Percentiles rank a stretch among this genome's conserved stretches.
Evolutionary conservation across 2,329 filamentous ascomycete genomes (phyloP).

Genomic region (Colletotrichum sp.): DNA sequence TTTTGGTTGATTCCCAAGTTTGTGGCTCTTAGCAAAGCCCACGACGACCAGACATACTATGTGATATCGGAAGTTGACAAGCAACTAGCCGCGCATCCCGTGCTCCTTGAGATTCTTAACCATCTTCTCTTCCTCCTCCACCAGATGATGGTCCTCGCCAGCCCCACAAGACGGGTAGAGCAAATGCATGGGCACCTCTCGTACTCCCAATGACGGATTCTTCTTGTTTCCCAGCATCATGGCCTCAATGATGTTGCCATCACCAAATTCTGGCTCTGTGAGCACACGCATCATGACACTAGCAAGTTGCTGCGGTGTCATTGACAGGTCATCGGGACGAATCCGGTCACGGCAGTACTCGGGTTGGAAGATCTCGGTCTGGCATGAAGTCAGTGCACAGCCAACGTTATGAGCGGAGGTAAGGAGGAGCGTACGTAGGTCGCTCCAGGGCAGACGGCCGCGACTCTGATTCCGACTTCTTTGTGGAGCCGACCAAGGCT

Average conservation of each 20-base stretch:
- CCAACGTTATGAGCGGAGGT: background rate
- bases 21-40: rapidly evolving
- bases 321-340: background rate
- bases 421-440: background rate
- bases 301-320: background rate
- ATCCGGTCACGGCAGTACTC: background rate
- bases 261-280: slow-evolving; percentile 19
- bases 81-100: background rate
- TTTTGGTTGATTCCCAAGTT: background rate
- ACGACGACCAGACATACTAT: background rate
- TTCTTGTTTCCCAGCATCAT: slow-evolving; percentile 17
- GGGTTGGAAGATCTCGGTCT: background rate
- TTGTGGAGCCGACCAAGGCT: background rate
- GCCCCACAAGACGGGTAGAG: background rate
- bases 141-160: background rate
- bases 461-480: background rate
- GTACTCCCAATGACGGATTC: background rate
- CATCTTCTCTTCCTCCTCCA: background rate
- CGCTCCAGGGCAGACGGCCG: background rate
- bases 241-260: slow-evolving; percentile 24
- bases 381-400: background rate
- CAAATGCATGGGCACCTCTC: background rate
- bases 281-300: slow-evolving; percentile 15
- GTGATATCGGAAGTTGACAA: background rate
- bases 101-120: background rate